phyloP scores from a whole-genome alignment of 2,329 filamentous ascomycete genomes.

The Venturia nashicola region DNA sequence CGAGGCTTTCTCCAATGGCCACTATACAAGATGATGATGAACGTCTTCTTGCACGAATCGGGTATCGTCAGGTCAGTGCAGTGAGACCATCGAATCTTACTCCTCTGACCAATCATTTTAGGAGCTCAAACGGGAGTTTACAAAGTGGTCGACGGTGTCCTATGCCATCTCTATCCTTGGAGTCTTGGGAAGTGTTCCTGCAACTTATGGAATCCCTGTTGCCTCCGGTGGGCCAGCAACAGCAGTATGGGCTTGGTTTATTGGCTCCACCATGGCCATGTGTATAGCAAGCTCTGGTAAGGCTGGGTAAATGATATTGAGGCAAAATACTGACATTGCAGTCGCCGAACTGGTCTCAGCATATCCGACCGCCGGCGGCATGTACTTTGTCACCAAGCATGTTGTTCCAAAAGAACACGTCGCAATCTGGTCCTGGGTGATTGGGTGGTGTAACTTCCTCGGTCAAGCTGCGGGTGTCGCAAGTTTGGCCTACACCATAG shows the following conservation, averaged over 20 bases:
- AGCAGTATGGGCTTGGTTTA: slow-evolving; percentile 54
- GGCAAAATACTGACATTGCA: slow-evolving; percentile 15
- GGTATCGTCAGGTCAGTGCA: slow-evolving; percentile 45
- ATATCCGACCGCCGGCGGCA: slow-evolving; percentile 54
- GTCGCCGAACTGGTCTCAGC: slow-evolving; percentile 55
- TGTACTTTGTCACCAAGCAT: slow-evolving; percentile 57
- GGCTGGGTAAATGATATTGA: neutral
- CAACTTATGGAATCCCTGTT: slow-evolving; percentile 48
- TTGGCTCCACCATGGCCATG: slow-evolving; percentile 51
- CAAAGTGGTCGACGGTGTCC: slow-evolving; percentile 53
- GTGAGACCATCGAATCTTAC: no score
- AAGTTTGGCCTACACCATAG: slow-evolving; percentile 49
- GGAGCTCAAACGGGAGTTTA: slow-evolving; percentile 52
- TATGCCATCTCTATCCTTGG: slow-evolving; percentile 55
- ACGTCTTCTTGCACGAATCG: slow-evolving; percentile 46
- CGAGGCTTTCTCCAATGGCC: slow-evolving; percentile 25
- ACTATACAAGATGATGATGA: slow-evolving; percentile 48
- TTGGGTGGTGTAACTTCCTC: slow-evolving; percentile 56
- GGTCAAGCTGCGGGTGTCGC: slow-evolving; percentile 52
- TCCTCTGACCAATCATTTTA: slow-evolving; percentile 17
- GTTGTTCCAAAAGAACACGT: slow-evolving; percentile 50
- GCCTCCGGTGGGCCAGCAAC: slow-evolving; percentile 49
- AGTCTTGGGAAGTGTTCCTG: slow-evolving; percentile 52
- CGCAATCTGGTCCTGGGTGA: slow-evolving; percentile 51
- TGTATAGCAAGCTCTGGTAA: slow-evolving; percentile 48